These are phyloP conservation scores for Eucalyptus cladocalyx DNA, from an alignment of 345 rosid species.

Conservation along the genomic window DNA sequence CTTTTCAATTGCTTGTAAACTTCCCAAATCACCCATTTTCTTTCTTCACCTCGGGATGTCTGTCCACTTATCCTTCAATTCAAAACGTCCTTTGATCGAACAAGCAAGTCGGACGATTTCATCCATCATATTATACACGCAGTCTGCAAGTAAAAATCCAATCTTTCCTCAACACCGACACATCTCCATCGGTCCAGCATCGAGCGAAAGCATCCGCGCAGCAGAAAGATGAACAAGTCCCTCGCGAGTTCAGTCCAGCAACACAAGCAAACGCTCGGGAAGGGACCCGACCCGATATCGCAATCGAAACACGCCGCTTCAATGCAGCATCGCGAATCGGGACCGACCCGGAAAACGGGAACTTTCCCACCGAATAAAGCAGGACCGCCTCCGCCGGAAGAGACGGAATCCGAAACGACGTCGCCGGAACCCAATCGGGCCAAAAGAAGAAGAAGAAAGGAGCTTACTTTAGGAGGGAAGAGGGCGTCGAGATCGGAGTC, in stretches of 20 bases:
- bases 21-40: not conserved
- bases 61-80: no score
- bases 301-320: not conserved
- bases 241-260: not conserved
- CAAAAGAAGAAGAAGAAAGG: not conserved
- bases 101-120: not conserved
- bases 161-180: not conserved
- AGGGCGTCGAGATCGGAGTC: conserved; percentile 62
- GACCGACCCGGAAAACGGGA: not conserved
- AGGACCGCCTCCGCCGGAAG: not conserved
- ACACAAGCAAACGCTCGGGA: not conserved
- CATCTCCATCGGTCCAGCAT: not conserved
- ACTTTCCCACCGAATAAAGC: not conserved
- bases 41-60: not conserved
- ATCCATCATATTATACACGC: not conserved
- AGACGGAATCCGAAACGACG: not conserved
- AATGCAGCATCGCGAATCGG: not conserved
- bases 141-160: not conserved
- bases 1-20: not conserved
- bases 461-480: conserved; percentile 75
- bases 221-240: not conserved
- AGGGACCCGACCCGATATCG: not conserved
- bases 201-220: not conserved
- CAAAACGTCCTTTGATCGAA: not conserved
- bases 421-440: not conserved